A percentile compares a stretch with the other conserved stretches of the same genome.
Conservation (phyloP, 345 rosid genomes). For the Brassica napus region DNA sequence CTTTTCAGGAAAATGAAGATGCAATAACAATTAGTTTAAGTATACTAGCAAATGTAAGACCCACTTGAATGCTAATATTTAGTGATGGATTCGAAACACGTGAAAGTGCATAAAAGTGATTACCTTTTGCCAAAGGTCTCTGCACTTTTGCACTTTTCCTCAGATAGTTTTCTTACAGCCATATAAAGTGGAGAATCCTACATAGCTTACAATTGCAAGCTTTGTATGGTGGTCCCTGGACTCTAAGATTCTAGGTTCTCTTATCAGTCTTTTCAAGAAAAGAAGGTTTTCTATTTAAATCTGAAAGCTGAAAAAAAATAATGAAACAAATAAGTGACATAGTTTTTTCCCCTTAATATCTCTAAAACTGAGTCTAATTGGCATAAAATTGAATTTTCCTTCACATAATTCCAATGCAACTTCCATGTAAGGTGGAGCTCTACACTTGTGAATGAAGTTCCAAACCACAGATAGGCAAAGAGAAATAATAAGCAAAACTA, state of each 20-base stretch:
- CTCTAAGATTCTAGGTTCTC: slow-evolving; percentile 15
- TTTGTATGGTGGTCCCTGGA: slow-evolving; percentile 33
- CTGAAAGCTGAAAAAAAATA: background rate
- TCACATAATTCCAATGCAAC: background rate
- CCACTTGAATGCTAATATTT: background rate
- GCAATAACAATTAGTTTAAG: slow-evolving; percentile 5
- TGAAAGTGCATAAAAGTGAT: slow-evolving; percentile 34
- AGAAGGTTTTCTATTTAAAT: background rate
- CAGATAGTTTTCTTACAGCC: slow-evolving; percentile 23
- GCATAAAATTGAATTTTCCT: background rate
- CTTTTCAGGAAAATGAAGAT: background rate
- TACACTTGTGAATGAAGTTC: background rate
- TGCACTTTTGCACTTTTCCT: slow-evolving; percentile 24
- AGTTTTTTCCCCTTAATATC: background rate
- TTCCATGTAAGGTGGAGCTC: slow-evolving; percentile 10
- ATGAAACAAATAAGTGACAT: background rate
- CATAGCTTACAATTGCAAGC: slow-evolving; percentile 14
- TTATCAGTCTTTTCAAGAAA: slow-evolving; percentile 2
- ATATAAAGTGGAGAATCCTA: slow-evolving; percentile 37
- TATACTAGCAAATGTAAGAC: slow-evolving; percentile 1
- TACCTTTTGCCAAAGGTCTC: slow-evolving; percentile 30
- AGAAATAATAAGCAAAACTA: background rate
- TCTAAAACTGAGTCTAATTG: background rate
- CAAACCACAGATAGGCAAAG: background rate
- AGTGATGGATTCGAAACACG: slow-evolving; percentile 20